Percentiles rank a stretch among this genome's conserved stretches.
These are phyloP conservation scores for Dactylella cylindrospora DNA, from an alignment of 2,329 filamentous ascomycete genomes.

Conservation along the genomic window DNA sequence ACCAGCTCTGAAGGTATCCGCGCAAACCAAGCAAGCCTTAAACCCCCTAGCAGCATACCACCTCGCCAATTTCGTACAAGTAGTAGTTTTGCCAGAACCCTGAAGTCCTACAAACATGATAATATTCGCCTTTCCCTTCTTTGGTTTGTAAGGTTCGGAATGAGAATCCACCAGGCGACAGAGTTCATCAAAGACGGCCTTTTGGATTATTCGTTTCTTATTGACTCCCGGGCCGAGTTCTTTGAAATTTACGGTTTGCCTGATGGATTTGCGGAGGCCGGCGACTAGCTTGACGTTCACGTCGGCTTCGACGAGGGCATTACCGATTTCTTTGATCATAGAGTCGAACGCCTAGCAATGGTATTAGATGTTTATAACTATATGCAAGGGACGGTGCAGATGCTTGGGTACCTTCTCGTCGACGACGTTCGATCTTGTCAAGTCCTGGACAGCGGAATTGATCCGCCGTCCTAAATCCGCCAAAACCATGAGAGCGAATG, in stretches of 20 bases:
- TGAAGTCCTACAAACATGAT: conserved; percentile 99
- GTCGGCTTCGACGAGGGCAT: conserved; percentile 92
- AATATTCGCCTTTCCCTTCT: conserved; percentile 92
- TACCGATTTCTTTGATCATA: conserved; percentile 98
- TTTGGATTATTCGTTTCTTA: conserved; percentile 98
- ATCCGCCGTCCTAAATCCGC: conserved; percentile 98
- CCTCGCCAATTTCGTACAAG: conserved; percentile 92
- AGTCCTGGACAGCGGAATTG: conserved; percentile 90
- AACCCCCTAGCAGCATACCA: conserved; percentile 95
- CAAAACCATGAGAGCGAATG: conserved; percentile 74
- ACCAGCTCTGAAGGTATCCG: conserved; percentile 96
- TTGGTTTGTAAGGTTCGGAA: conserved; percentile 91
- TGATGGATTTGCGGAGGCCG: conserved; percentile 89
- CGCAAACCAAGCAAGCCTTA: conserved; percentile 89
- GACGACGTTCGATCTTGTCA: conserved; percentile 87
- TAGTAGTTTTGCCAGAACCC: conserved; percentile 96
- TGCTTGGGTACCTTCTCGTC: conserved; percentile 76
- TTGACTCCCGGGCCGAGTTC: conserved; percentile 87
- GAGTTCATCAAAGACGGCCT: conserved; percentile 94
- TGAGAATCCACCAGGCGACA: conserved; percentile 95
- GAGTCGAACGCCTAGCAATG: conserved; percentile 77
- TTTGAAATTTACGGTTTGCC: conserved; percentile 87
- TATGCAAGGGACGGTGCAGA: conserved; percentile 13
- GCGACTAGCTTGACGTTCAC: conserved; percentile 94
- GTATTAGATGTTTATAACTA: conserved; percentile 11